Evolutionary conservation across 2,329 filamentous ascomycete genomes (phyloP), one percentile per base, ranked within the genome.

Genomic region (Penicillium sp.): DNA sequence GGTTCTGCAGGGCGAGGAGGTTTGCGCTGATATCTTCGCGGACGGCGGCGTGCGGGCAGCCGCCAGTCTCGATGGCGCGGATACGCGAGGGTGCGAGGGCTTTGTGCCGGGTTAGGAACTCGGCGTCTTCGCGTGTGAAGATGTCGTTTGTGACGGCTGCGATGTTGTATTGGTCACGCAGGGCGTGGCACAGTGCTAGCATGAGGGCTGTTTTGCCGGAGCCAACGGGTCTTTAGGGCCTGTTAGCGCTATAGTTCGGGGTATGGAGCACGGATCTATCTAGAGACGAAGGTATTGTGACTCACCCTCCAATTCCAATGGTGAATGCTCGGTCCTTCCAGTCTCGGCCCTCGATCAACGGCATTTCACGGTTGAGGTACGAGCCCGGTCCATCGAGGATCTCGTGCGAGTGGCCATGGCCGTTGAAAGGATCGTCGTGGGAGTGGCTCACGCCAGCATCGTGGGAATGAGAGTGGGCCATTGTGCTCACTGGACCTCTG

Each of bases 131-230:
- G 59, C 81, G 88, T 20, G 92, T 97, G 80, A 97, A 97, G 79
- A 97, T 97, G 79, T 97, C 92, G 80, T 97, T 97, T 44, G 94
- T 99, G 20, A 99, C 92, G 54, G 91, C 94, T 0, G 94, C 94
- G 66, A 99, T 88, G 68, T 86, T 90, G 82, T 89, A 92, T 49
- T 82, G 79, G 45, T 86, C 80, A 55, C 94, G 88, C 6, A 99
- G 85, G 7, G 88, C 87, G 31, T 86, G 86, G 78, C 91, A 96
- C 62, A 97, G 88, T 35, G 89, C 87, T 10, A 96, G 85, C 92
- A 99, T 97, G 25, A 97, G 83, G 16, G 94, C 94, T 0, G 94
- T 97, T 75, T 99, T 99, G 68, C 94, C 94, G 22, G 92, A 96
- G 58, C 94, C 94, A 48, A 99, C 94, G 55, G 94, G 94, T 39